Evolutionary conservation across 129 eudicot species (phyloP).

Genomic region (Pittosporum tobira): DNA sequence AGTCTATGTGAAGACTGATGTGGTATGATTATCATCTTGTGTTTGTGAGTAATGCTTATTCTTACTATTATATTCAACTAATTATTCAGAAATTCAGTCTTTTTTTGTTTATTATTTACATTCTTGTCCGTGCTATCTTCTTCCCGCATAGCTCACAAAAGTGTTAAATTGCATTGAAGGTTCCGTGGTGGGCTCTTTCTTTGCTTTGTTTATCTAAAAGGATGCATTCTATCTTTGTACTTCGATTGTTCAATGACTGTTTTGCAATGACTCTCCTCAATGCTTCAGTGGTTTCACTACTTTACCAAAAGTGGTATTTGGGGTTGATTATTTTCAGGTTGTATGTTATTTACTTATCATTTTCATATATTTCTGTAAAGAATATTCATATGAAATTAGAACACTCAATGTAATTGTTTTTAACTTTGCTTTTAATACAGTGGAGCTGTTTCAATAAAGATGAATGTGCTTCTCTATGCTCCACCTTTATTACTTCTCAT

Average conservation of each 20-base stretch:
- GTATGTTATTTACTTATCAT: neutral
- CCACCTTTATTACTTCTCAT: constrained; percentile 76
- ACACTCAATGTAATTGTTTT: neutral
- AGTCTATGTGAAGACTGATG: constrained; percentile 78
- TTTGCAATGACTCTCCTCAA: constrained; percentile 84
- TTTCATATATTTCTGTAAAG: neutral
- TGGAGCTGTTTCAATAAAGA: constrained; percentile 88
- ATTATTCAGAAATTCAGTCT: neutral
- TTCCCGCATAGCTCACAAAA: constrained; percentile 6
- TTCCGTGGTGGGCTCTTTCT: constrained; percentile 96
- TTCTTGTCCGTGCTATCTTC: neutral
- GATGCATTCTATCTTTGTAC: constrained; percentile 82
- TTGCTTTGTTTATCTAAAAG: constrained; percentile 79
- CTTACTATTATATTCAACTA: neutral
- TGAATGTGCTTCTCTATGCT: constrained; percentile 95
- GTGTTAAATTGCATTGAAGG: constrained; percentile 31
- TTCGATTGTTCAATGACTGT: constrained; percentile 90
- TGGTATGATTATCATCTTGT: constrained; percentile 49
- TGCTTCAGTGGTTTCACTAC: constrained; percentile 61
- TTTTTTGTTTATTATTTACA: neutral
- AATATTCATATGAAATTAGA: neutral
- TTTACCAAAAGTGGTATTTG: constrained; percentile 79
- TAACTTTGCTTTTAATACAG: constrained; percentile 40
- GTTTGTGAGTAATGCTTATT: constrained; percentile 5
- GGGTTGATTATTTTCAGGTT: constrained; percentile 88